Base-by-base conservation (phyloP, 2,329 filamentous ascomycete species). In the Alternaria viburni region DNA sequence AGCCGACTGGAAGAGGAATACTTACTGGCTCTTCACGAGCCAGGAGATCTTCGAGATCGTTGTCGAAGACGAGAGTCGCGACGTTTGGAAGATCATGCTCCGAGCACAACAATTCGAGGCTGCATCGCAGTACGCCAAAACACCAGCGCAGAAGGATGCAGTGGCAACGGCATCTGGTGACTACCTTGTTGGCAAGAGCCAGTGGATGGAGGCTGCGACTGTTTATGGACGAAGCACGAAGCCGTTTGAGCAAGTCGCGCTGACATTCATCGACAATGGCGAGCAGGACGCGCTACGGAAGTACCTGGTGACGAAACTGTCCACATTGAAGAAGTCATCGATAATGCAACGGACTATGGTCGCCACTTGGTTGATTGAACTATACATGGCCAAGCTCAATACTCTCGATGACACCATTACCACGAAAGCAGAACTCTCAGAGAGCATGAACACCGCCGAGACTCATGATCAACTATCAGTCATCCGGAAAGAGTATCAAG, bases 301-400 rank as follows among this genome's bases (percentile, higher is more conserved):
- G 74, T 99, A 99, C 74, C 85, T 99, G 5, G 80, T 95, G 21
- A 92, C 93, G 0, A 97, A 97, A 80, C 84, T 99, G 30, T 86
- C 87, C 8, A 90, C 88, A 0, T 90, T 93, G 75, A 97, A 93
- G 79, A 97, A 94, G 79, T 87, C 90, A 1, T 89, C 90, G 1
- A 84, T 90, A 28, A 99, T 99, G 94, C 96, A 99, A 80, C 86
- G 95, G 62, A 91, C 92, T 68, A 97, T 99, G 93, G 90, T 98
- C 69, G 92, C 95, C 2, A 94, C 91, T 69, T 99, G 96, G 96
- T 86, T 99, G 46, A 86, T 97, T 10, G 96, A 99, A 79, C 87
- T 98, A 2, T 99, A 95, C 80, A 99, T 99, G 93, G 92, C 93
- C 6, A 97, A 97, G 80, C 86, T 99, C 45, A 97, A 99, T 77